These are phyloP conservation scores for Alternaria ethzedia DNA, from an alignment of 2,329 filamentous ascomycete genomes.

Conservation along the genomic window DNA sequence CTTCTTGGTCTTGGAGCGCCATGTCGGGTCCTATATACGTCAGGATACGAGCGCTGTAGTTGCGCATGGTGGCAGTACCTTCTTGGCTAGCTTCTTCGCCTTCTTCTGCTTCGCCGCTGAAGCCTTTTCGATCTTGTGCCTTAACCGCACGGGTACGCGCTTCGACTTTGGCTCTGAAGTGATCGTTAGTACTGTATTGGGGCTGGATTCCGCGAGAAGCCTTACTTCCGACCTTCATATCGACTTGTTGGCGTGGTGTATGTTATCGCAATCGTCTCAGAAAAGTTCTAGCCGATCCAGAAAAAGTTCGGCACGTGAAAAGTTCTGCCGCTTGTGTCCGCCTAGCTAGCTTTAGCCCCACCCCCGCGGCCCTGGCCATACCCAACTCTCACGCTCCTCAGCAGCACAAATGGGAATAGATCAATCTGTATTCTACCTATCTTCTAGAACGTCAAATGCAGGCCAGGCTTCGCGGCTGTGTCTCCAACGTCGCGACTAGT, in stretches of 20 bases:
- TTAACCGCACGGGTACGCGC: constrained; percentile 84
- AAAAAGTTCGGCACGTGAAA: constrained; percentile 20
- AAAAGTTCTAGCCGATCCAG: constrained; percentile 35
- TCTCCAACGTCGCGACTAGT: neutral
- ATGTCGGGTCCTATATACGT: constrained; percentile 80
- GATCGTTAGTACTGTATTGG: constrained; percentile 6
- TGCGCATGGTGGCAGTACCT: constrained; percentile 53
- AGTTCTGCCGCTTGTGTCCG: constrained; percentile 9
- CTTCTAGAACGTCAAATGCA: neutral
- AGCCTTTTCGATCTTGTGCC: constrained; percentile 95
- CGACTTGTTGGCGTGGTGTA: constrained; percentile 20
- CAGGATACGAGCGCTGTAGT: constrained; percentile 11
- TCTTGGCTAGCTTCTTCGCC: constrained; percentile 84
- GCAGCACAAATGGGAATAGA: neutral
- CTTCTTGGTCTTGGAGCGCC: constrained; percentile 94
- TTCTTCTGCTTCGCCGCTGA: constrained; percentile 91
- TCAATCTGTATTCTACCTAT: neutral
- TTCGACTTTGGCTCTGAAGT: constrained; percentile 88
- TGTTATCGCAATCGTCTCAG: constrained; percentile 15
- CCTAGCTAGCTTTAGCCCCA: constrained; percentile 6
- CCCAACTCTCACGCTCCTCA: neutral
- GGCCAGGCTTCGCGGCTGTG: neutral
- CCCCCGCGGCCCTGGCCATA: constrained; percentile 5
- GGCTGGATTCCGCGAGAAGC: neutral
- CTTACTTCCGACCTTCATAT: constrained; percentile 54